These are phyloP conservation scores for Blastobotrys aristatus DNA, from an alignment of 1,139 yeast genomes.

Conservation along the genomic window DNA sequence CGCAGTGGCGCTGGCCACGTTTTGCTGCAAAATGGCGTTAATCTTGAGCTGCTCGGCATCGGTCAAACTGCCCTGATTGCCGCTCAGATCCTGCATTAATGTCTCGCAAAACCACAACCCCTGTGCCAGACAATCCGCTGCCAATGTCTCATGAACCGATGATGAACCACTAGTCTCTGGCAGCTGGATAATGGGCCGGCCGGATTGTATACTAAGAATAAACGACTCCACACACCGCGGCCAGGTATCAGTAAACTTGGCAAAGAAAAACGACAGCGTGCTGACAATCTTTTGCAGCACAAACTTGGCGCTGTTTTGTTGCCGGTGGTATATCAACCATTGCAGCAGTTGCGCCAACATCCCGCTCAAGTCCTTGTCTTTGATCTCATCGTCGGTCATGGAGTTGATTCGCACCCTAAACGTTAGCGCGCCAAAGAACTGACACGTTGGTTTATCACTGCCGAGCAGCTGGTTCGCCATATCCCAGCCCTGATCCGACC, in stretches of 20 bases:
- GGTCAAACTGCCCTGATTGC: slow-evolving; percentile 12
- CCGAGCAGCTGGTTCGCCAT: slow-evolving; percentile 44
- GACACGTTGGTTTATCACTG: slow-evolving; percentile 40
- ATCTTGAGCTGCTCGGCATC: slow-evolving; percentile 11
- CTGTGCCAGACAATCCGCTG: slow-evolving; percentile 14
- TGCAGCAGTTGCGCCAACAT: slow-evolving; percentile 28
- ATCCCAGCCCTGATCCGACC: slow-evolving; percentile 45
- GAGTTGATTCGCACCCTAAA: slow-evolving; percentile 46
- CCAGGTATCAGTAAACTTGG: slow-evolving; percentile 35
- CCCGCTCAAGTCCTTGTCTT: slow-evolving; percentile 12
- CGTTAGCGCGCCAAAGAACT: slow-evolving; percentile 61
- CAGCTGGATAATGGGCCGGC: slow-evolving; percentile 3
- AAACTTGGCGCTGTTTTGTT: slow-evolving; percentile 21
- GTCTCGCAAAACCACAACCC: slow-evolving; percentile 26
- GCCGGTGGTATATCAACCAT: slow-evolving; percentile 25
- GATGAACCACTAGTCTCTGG: background rate
- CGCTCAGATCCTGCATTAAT: slow-evolving; percentile 26
- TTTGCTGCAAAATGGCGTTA: slow-evolving; percentile 14
- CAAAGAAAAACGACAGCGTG: slow-evolving; percentile 29
- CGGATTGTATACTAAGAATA: slow-evolving; percentile 10
- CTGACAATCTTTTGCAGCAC: slow-evolving; percentile 35
- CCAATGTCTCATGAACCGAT: background rate
- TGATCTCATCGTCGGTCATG: slow-evolving; percentile 18
- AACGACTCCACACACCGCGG: slow-evolving; percentile 22
- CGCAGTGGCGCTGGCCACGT: slow-evolving; percentile 12